Base-by-base conservation (phyloP, 345 rosid genomes). In the Hibiscus syriacus region DNA sequence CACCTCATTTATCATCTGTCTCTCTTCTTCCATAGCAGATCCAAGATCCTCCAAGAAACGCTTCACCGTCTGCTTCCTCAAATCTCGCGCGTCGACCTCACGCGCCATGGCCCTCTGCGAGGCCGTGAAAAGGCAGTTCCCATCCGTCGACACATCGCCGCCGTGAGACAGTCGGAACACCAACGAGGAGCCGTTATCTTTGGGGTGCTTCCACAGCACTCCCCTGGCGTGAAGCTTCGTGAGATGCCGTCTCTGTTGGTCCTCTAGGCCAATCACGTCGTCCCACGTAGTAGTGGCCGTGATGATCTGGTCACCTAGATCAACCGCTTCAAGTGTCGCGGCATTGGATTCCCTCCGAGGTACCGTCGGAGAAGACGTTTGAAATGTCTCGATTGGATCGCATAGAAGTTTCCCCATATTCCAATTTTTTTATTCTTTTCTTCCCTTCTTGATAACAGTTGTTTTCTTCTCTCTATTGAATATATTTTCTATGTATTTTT, bases 111-210 rank as follows among this genome's bases (percentile, higher is more conserved):
- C 97, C 66, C 74, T 84, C 65, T 81, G 89, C 1, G 95, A 89
- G 12, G 98, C 97, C 6, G 98, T 92, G 87, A 95, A 95, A 2
- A 95, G 77, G 78, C 99, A 95, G 87, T 95, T 95, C 27, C 99
- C 98, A 70, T 95, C 98, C 14, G 99, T 60, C 22, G 92, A 90
- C 2, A 95, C 99, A 50, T 92, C 97, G 23, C 99, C 99, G 9
- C 98, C 99, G 69, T 95, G 93, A 0, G 96, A 83, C 20, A 92
- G 81, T 56, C 82, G 80, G 80, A 95, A 92, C 34, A 95, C 96
- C 22, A 90, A 82, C 27, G 97, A 82, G 2, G 80, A 29, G 3
- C 84, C 82, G n/a, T 70, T 59, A 10, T 76, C 85, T 41, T 65
- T 76, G 4, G 97, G 98, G 63, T 85, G 90, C 74, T 88, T 88